Percentiles rank a stretch among this genome's conserved stretches.
Evolutionary conservation across 257 asterid species (phyloP).

Genomic region (Striga asiatica): DNA sequence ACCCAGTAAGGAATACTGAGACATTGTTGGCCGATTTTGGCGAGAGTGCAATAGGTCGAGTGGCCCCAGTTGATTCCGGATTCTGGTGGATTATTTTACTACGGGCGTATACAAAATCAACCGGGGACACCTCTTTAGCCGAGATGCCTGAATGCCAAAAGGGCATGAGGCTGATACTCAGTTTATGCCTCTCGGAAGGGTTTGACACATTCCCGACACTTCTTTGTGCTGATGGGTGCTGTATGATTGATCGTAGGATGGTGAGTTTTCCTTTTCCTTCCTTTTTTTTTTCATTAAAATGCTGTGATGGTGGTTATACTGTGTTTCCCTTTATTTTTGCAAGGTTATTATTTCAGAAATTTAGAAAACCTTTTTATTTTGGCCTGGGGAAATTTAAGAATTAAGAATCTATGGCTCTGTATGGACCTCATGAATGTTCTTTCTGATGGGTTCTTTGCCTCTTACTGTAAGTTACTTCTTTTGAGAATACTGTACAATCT

Average conservation of each 20-base stretch:
- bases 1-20: slow-evolving; percentile 36
- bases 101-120: slow-evolving; percentile 43
- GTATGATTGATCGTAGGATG: slow-evolving; percentile 51
- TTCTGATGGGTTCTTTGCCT: too few species aligned
- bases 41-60: slow-evolving; percentile 47
- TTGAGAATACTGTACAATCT: too few species aligned
- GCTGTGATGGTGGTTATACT: too few species aligned
- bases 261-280: slow-evolving; percentile 13
- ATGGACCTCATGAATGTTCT: too few species aligned
- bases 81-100: slow-evolving; percentile 49
- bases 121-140: slow-evolving; percentile 41
- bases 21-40: slow-evolving; percentile 47
- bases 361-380: too few species aligned
- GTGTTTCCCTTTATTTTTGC: too few species aligned
- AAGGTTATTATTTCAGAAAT: too few species aligned
- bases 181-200: slow-evolving; percentile 45
- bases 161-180: slow-evolving; percentile 38
- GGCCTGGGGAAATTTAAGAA: too few species aligned
- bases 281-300: too few species aligned
- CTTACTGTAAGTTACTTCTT: too few species aligned
- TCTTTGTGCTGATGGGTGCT: slow-evolving; percentile 49
- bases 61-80: slow-evolving; percentile 50
- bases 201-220: slow-evolving; percentile 47
- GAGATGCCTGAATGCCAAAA: slow-evolving; percentile 47
- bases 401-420: too few species aligned